Evolutionary conservation across 768 basidiomycete genomes (phyloP).

Genomic region (Psilocybe subaeruginosa): DNA sequence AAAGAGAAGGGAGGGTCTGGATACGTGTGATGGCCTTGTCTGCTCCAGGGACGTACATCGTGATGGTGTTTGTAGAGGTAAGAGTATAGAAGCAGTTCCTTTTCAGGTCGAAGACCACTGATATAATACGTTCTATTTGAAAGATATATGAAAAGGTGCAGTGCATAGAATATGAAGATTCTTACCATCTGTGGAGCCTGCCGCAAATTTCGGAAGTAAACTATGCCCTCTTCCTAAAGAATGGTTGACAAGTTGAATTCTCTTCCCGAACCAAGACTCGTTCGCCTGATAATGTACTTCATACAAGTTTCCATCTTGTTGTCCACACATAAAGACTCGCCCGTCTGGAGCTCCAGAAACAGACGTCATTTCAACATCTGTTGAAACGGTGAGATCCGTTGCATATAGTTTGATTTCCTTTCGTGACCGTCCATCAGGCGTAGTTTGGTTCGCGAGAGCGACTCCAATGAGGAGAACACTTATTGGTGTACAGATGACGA

Average conservation of each 20-base stretch:
- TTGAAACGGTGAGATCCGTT: slow-evolving; percentile 79
- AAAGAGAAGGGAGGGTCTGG: slow-evolving; percentile 76
- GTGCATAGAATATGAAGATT: background rate
- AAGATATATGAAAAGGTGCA: slow-evolving; percentile 7
- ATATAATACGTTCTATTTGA: slow-evolving; percentile 67
- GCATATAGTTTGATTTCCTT: slow-evolving; percentile 89
- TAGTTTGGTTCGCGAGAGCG: slow-evolving; percentile 51
- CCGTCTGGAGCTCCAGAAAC: slow-evolving; percentile 81
- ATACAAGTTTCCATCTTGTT: slow-evolving; percentile 86
- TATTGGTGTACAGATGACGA: slow-evolving; percentile 88
- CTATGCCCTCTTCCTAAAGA: slow-evolving; percentile 80
- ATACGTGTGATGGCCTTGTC: slow-evolving; percentile 71
- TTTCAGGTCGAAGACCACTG: slow-evolving; percentile 65
- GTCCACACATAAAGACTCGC: slow-evolving; percentile 89
- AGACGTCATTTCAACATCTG: slow-evolving; percentile 85
- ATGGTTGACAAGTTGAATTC: slow-evolving; percentile 84
- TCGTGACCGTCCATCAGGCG: slow-evolving; percentile 43
- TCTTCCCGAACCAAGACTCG: slow-evolving; percentile 92
- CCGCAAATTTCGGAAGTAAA: slow-evolving; percentile 75
- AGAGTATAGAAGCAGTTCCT: slow-evolving; percentile 83
- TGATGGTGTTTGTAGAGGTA: slow-evolving; percentile 64
- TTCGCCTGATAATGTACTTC: slow-evolving; percentile 91
- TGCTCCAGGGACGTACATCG: slow-evolving; percentile 63
- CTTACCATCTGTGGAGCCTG: slow-evolving; percentile 68
- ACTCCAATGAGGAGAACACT: slow-evolving; percentile 87